These are phyloP conservation scores for Sugiyamaella grinbergsii DNA, from an alignment of 1,139 yeast genomes.

Conservation along the genomic window DNA sequence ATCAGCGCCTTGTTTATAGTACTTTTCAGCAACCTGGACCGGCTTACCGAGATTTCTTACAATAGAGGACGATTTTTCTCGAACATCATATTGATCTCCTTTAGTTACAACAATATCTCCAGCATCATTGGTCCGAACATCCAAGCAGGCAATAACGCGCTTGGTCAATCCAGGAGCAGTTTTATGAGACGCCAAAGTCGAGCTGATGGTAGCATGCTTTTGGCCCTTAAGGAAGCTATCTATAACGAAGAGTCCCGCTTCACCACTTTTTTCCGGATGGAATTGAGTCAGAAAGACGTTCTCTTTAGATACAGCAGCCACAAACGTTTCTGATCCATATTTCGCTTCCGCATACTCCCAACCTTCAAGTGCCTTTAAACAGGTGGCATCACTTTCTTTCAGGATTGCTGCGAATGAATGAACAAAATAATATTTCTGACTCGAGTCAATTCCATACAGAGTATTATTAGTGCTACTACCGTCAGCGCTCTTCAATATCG, in stretches of 20 bases:
- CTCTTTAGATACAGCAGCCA: constrained; percentile 78
- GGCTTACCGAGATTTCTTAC: constrained; percentile 96
- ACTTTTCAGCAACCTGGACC: constrained; percentile 85
- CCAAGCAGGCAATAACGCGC: constrained; percentile 92
- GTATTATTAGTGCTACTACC: constrained; percentile 36
- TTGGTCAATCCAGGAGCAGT: constrained; percentile 64
- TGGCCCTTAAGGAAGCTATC: constrained; percentile 65
- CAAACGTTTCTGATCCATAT: constrained; percentile 77
- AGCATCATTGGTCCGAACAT: constrained; percentile 89
- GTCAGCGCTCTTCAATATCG: constrained; percentile 31
- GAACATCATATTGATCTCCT: constrained; percentile 96
- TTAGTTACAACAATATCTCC: constrained; percentile 97
- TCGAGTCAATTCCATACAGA: constrained; percentile 64
- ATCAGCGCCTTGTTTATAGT: constrained; percentile 93
- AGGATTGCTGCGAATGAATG: constrained; percentile 86
- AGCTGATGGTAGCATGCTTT: constrained; percentile 24
- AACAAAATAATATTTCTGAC: constrained; percentile 83
- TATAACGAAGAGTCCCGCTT: constrained; percentile 79
- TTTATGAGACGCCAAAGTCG: constrained; percentile 2
- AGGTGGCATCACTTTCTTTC: constrained; percentile 33
- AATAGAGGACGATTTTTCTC: constrained; percentile 59
- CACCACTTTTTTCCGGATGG: constrained; percentile 96
- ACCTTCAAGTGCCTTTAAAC: constrained; percentile 47
- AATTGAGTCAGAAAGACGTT: constrained; percentile 94
- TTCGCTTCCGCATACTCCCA: constrained; percentile 76